Conservation (phyloP, 257 asterid genomes). For the Scutellaria baicalensis region DNA sequence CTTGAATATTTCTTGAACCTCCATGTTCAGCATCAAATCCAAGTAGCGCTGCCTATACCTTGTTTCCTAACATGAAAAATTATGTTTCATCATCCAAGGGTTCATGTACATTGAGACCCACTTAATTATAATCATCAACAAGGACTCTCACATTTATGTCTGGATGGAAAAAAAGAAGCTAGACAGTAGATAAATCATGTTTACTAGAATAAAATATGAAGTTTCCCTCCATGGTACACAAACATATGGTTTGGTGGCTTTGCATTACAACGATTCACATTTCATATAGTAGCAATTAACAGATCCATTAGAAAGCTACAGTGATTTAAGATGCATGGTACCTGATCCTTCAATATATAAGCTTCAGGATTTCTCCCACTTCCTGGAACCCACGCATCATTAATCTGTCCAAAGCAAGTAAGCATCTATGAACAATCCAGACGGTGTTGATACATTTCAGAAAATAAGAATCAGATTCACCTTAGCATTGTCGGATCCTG, state of each 20-base stretch:
- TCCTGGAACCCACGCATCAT: conserved; percentile 74
- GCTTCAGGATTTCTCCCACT: conserved; percentile 60
- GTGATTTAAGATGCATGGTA: neutral
- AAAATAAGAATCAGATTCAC: conserved; percentile 12
- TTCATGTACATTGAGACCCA: too few species aligned
- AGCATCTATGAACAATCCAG: neutral
- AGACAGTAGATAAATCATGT: neutral
- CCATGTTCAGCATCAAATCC: conserved; percentile 76
- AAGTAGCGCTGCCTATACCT: conserved; percentile 80
- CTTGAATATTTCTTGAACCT: conserved; percentile 68
- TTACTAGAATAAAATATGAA: too few species aligned
- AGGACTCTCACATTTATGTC: too few species aligned
- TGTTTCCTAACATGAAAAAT: conserved; percentile 55
- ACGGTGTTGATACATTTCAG: neutral
- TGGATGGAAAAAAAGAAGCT: neutral
- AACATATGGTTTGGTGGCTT: too few species aligned
- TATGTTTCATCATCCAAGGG: neutral
- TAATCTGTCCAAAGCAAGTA: conserved; percentile 28
- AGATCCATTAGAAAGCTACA: too few species aligned
- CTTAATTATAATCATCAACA: too few species aligned
- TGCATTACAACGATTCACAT: too few species aligned
- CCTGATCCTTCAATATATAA: conserved; percentile 78
- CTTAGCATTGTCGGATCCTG: conserved; percentile 51
- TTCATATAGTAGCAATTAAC: too few species aligned
- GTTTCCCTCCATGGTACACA: too few species aligned